Evolutionary conservation across 2,329 filamentous ascomycete species (phyloP), one percentile per base, ranked within the genome.

Genomic region (Lomentospora prolificans): DNA sequence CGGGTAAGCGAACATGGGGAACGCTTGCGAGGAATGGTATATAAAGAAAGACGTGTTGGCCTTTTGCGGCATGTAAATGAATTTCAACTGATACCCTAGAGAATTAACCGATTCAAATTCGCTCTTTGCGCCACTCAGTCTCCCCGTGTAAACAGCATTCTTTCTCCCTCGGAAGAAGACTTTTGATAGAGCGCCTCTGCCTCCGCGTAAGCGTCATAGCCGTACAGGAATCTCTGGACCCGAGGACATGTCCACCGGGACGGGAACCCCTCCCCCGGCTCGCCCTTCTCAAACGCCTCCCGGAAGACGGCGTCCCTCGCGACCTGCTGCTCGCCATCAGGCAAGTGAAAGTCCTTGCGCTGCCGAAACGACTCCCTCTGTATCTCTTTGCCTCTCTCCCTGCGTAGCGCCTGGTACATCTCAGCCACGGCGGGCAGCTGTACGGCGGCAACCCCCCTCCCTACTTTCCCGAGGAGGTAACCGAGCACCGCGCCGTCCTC

Each of bases 401-500:
- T 58, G 24, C 59, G 53, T 12, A 60, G 58, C 3, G 53, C 44
- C 50, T 60, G 59, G 39, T 60, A 60, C 59, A 60, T 60, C 12
- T 30, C 57, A 22, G 57, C 55, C 3, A 54, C 58, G 7, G 48
- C 51, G 5, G 55, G 55, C 27, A 60, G 53, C 53, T 60, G 59
- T 28, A 30, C 30, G 1, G 4, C 28, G 12, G 54, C 54, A 3
- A 44, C 52, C 27, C 12, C 25, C 19, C 24, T 36, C 27, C 33
- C 14, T 7, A 60, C 55, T 17, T 58, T 60, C 4, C 57, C 58
- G 22, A 60, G 57, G 19, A 60, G 55, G 14, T 28, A 44, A 0
- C 84, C 85, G 0, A 88, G 67, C 0, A 85, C 82, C 0, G 84
- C 82, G 0, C 84, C 85, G 55, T 89, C 85, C 63, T 89, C 85